Evolutionary conservation across 192 early-diverging fungal genomes (phyloP).

Genomic region (Allomyces macrogynus): DNA sequence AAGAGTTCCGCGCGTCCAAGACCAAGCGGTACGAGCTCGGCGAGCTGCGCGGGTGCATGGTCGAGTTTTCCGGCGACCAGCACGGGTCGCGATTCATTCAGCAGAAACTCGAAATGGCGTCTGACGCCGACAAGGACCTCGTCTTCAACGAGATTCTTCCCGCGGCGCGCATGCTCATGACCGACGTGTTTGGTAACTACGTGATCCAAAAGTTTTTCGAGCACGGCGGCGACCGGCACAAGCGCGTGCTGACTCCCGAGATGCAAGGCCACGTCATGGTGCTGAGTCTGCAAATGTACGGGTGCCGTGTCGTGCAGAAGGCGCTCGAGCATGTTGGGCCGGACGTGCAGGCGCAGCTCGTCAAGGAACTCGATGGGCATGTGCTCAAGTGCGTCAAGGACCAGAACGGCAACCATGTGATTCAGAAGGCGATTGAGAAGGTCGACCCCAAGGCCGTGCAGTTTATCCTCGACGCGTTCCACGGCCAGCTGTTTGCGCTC

Average conservation of each 20-base stretch:
- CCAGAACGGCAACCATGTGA: conserved; percentile 99
- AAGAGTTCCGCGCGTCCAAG: conserved; percentile 96
- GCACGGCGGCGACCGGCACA: conserved; percentile 84
- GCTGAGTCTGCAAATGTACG: conserved; percentile 97
- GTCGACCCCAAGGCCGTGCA: conserved; percentile 79
- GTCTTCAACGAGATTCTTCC: conserved; percentile 94
- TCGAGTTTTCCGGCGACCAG: conserved; percentile 97
- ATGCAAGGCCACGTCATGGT: conserved; percentile 92
- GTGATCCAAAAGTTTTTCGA: conserved; percentile 99
- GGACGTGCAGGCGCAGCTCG: conserved; percentile 76
- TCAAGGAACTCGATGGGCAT: conserved; percentile 81
- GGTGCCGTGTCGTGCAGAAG: conserved; percentile 97
- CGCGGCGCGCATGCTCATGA: conserved; percentile 81
- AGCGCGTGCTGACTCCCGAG: conserved; percentile 72
- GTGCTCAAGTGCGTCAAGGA: conserved; percentile 98
- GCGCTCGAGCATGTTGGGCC: conserved; percentile 80
- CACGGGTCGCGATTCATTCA: conserved; percentile 98
- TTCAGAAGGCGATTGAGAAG: conserved; percentile 97
- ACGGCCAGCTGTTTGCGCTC: conserved; percentile 83
- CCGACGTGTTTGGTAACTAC: conserved; percentile 99
- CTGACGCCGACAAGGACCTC: conserved; percentile 80
- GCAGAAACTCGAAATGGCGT: conserved; percentile 87
- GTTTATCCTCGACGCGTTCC: conserved; percentile 95
- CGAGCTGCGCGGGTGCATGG: conserved; percentile 84
- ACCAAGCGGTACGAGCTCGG: conserved; percentile 88